Evolutionary conservation across 2,329 filamentous ascomycete species (phyloP), one percentile per base, ranked within the genome.

Genomic region (Trichoderma guizhouense): DNA sequence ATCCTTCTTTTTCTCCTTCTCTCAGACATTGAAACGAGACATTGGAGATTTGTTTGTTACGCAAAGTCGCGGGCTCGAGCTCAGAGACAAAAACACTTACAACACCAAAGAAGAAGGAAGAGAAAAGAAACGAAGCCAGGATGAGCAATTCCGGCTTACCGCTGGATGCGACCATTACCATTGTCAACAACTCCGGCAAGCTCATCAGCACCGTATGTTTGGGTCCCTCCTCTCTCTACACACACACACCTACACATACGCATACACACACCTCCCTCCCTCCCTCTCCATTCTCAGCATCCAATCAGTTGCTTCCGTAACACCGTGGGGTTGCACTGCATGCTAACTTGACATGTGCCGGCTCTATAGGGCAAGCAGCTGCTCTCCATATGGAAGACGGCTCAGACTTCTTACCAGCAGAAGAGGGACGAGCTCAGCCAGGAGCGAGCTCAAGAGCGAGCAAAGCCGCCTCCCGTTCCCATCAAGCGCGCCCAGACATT

Each of bases 151-250:
- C 63, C 32, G 64, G 65, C 32, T 84, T 86, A 83, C 79, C 83
- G 60, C 81, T 86, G 74, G 82, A 85, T 69, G 91, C 97, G 82
- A 95, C 93, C 64, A 90, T 97, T 76, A 95, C 93, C 75, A 93
- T 97, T 78, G 92, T 97, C 82, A 96, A 97, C 84, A 94, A 87
- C 78, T 96, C 93, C 72, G 94, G 94, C 78, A 97, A 97, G 83
- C 91, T 97, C 65, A 93, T 97, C 77, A 95, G 91, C 86, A 96
- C 92, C 72, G 93, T 95, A 86, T 81, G 91, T 86, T 12, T 12
- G 68, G 43, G 21, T 36, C 24, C 18, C 62, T 26, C 1, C 8
- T 58, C 32, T 39, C 15, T 3, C 36, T 39, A 39, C 36, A 39
- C 36, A 39, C 36, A 32, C 60, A 36, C 24, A 58, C 3, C 12